phyloP scores from a whole-genome alignment of 2,329 filamentous ascomycete genomes.

The Venturia effusa region DNA sequence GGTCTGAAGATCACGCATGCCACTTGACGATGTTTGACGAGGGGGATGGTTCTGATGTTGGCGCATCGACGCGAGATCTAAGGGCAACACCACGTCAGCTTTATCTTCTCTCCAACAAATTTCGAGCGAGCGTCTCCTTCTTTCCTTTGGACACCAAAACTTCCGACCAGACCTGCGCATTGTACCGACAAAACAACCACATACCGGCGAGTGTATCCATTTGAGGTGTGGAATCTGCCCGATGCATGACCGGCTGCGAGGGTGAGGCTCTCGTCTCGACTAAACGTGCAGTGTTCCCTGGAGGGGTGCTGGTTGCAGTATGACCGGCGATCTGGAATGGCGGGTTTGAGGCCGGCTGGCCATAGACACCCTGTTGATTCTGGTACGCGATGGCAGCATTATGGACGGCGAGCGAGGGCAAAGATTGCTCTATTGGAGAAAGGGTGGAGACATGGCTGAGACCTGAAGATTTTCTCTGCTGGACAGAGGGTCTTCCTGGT shows the following conservation, averaged over 20 bases:
- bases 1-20: neutral
- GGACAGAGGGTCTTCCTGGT: conserved; percentile 18
- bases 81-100: neutral
- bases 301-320: neutral
- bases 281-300: conserved; percentile 15
- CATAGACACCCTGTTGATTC: conserved; percentile 13
- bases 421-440: conserved; percentile 17
- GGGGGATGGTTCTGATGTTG: conserved; percentile 23
- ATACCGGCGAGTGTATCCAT: conserved; percentile 39
- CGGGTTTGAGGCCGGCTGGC: conserved; percentile 10
- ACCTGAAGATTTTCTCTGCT: conserved; percentile 30
- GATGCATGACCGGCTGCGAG: conserved; percentile 22
- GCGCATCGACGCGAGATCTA: conserved; percentile 38
- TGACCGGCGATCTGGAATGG: neutral
- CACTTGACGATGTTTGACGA: conserved; percentile 7
- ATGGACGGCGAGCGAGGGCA: conserved; percentile 10
- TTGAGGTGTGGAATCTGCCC: conserved; percentile 33
- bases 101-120: neutral
- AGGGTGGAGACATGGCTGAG: conserved; percentile 32
- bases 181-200: neutral
- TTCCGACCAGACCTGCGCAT: neutral
- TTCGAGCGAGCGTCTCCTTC: neutral
- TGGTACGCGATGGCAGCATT: conserved; percentile 14
- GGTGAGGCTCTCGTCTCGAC: neutral
- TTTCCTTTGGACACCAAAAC: neutral